Evolutionary conservation across 306 rosid species (phyloP).

Genomic region (Rosa chinensis): DNA sequence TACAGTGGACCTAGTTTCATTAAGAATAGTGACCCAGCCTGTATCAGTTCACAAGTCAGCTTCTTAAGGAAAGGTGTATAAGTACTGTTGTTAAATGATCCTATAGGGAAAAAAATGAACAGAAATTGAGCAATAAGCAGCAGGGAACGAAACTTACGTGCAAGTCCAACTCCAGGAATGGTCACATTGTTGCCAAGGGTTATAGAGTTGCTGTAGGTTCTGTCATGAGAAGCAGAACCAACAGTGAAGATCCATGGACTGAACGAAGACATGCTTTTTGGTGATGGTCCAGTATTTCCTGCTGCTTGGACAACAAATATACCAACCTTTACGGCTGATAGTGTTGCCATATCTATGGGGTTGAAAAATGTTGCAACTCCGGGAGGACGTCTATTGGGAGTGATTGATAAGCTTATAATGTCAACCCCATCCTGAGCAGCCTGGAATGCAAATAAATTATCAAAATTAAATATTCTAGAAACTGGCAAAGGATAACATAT

Average conservation of each 20-base stretch:
- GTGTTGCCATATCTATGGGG: constrained; percentile 96
- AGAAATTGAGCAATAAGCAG: constrained; percentile 9
- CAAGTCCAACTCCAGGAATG: constrained; percentile 83
- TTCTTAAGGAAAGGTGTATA: neutral
- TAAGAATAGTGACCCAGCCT: neutral
- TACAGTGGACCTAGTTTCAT: neutral
- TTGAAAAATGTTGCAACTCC: constrained; percentile 96
- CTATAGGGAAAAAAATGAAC: neutral
- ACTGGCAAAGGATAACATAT: constrained; percentile 12
- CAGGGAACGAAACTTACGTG: constrained; percentile 58
- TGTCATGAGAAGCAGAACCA: constrained; percentile 90
- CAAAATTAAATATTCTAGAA: neutral
- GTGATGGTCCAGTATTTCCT: constrained; percentile 97
- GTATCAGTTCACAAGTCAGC: constrained; percentile 4
- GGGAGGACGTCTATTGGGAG: constrained; percentile 96
- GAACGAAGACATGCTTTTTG: constrained; percentile 89
- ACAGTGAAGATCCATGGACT: constrained; percentile 97
- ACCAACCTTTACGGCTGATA: constrained; percentile 89
- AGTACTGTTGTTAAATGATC: neutral
- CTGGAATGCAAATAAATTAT: constrained; percentile 35
- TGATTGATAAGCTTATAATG: constrained; percentile 81
- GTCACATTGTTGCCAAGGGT: constrained; percentile 83
- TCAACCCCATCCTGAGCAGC: constrained; percentile 99
- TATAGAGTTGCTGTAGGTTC: constrained; percentile 76
- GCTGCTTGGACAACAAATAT: constrained; percentile 98